Base-by-base conservation (phyloP, 192 early-diverging fungal species). In the Coemansia sp. region DNA sequence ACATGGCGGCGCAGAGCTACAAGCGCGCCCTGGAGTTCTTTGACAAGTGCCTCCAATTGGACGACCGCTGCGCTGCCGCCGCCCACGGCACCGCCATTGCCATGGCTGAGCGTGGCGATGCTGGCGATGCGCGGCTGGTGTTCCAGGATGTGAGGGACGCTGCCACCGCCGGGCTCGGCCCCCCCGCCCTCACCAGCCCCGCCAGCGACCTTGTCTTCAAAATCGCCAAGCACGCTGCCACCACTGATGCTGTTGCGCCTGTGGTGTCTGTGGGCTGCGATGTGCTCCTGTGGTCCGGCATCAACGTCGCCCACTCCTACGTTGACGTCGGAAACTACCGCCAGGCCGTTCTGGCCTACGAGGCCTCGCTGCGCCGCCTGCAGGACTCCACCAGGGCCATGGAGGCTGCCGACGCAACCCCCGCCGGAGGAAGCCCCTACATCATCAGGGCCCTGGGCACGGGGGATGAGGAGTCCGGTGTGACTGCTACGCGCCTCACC, bases 61-160 rank as follows among this genome's bases (percentile, higher is more conserved):
- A 98, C 65, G 74, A 76, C 8, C 73, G 67, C 56, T 94, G 93
- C 66, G 84, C 88, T 0, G 89, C 91, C 37, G 96, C 94, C 1
- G 92, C 91, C 0, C 90, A 93, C 50, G 96, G 96, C 19, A 81
- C 94, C 35, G 95, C 91, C 6, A 93, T 97, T 51, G 86, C 89
- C 6, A 70, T 95, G 62, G 93, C 92, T 59, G 94, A 95, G 69
- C 79, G 78, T 14, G 89, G 87, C 0, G 67, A 78, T 35, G 69
- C 85, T 9, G 66, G 77, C 6, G 88, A 91, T 9, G 93, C 94
- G 1, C 73, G 84, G 1, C 85, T 84, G 14, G 69, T 92, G 6
- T 92, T 94, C 70, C 87, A 79, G 27, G 86, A 89, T 54, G 88
- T 91, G 14, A 75, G 87, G 13, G 88, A 90, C 63, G 84, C 85